Evolutionary conservation across 179 eudicot species (phyloP).

Genomic region (Spergularia azorica): DNA sequence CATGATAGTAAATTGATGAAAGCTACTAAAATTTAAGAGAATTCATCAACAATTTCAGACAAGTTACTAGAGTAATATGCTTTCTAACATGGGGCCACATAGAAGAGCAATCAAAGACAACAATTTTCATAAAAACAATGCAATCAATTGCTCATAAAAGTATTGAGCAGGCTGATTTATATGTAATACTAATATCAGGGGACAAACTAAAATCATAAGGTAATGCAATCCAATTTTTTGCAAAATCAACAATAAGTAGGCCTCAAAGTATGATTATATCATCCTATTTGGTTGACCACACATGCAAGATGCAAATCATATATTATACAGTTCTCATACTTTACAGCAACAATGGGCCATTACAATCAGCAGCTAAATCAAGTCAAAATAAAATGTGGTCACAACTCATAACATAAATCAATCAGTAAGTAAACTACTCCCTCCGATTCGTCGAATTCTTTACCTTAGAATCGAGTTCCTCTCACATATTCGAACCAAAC

Average conservation of each 20-base stretch:
- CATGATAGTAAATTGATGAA: slow-evolving; percentile 4
- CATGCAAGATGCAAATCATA: slow-evolving; percentile 22
- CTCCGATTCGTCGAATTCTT: too few relatives aligned
- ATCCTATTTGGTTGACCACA: slow-evolving; percentile 21
- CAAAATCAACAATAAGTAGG: slow-evolving; percentile 29
- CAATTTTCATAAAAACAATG: slow-evolving; percentile 10
- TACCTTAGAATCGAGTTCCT: too few relatives aligned
- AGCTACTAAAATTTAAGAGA: neutral
- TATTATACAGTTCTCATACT: slow-evolving; percentile 9
- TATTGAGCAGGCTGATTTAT: neutral
- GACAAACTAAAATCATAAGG: slow-evolving; percentile 29
- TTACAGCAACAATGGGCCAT: slow-evolving; percentile 15
- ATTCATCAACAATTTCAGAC: slow-evolving; percentile 6
- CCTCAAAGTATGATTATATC: slow-evolving; percentile 19
- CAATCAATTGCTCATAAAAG: slow-evolving; percentile 29
- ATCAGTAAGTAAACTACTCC: neutral
- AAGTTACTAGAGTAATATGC: neutral
- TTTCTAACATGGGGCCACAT: slow-evolving; percentile 20
- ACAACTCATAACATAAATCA: too few relatives aligned
- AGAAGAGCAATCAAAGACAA: neutral
- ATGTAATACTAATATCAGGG: slow-evolving; percentile 13
- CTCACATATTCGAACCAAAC: too few relatives aligned
- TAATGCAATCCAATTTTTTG: slow-evolving; percentile 12
- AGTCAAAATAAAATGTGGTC: neutral
- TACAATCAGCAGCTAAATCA: neutral